Evolutionary conservation across 129 eudicot genomes (phyloP), one percentile per base, ranked within the genome.

Genomic region (Scalesia atractyloides): DNA sequence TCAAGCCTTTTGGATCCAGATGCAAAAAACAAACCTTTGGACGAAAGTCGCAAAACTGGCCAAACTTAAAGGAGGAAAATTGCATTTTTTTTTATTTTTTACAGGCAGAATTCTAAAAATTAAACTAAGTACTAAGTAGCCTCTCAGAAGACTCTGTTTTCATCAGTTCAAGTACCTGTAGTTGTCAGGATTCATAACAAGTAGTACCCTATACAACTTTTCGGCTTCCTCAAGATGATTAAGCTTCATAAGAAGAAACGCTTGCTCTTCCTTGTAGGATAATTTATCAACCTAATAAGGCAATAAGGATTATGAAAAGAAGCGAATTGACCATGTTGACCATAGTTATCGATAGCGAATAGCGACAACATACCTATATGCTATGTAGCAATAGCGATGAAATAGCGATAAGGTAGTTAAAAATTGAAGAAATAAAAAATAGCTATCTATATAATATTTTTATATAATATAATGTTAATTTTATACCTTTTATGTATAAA

Each of bases 121-220:
- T 48, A 48, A 61, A 33, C 3, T n/a, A 16, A n/a, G 7, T 34
- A 73, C 34, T n/a, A 7, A 30, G 34, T 30, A 30, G 34, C 34
- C 34, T 30, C 34, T 43, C 22, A 49, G 2, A 11, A 5, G 10
- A 30, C 49, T 47, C 2, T 47, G 57, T 47, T 73, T 49, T 12
- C 46, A 49, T 49, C 54, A 49, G 13, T 49, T 49, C 68, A 63
- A 36, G 24, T 79, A 91, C 97, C 89, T 82, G 81, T 91, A 91
- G 81, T 91, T 88, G 83, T 91, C 97, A 62, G 97, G 95, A 80
- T 91, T 91, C 95, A 88, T 83, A 1, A 88, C 66, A 57, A 91
- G 97, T 30, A 91, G 75, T 66, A 78, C 67, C 80, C 77, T 84
- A 77, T 87, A 88, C 73, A 88, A 66, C 76, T 77, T 85, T 80